Conservation (phyloP, 2,329 filamentous ascomycete species). For the Epichloe gansuensis region DNA sequence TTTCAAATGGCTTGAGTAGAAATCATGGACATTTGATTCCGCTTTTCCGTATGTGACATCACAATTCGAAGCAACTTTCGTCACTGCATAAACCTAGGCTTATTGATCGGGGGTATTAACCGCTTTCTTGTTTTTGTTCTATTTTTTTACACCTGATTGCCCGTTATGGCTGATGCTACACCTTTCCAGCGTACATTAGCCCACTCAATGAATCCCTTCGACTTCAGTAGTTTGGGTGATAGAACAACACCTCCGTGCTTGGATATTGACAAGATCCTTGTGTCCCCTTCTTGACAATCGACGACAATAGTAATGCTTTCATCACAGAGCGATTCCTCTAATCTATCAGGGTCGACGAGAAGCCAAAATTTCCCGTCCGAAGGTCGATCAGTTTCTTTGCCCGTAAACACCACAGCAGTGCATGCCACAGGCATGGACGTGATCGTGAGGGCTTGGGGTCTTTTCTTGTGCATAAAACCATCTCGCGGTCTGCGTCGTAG, state of each 20-base stretch:
- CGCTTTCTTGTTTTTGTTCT: conserved; percentile 2
- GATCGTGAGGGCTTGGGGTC: conserved; percentile 47
- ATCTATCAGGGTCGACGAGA: conserved; percentile 74
- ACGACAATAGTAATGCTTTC: conserved; percentile 78
- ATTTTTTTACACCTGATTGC: conserved; percentile 2
- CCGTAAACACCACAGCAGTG: conserved; percentile 68
- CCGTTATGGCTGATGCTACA: conserved; percentile 20
- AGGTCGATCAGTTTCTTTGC: conserved; percentile 38
- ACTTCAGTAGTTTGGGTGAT: conserved; percentile 51
- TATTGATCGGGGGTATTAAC: not conserved
- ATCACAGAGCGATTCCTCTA: conserved; percentile 75
- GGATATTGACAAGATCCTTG: conserved; percentile 58
- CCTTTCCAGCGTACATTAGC: conserved; percentile 24
- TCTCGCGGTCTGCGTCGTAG: conserved; percentile 75
- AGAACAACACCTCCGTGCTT: conserved; percentile 71
- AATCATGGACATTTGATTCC: not conserved
- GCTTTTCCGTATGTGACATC: too few relatives aligned
- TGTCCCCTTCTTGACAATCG: conserved; percentile 43
- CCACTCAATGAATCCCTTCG: conserved; percentile 40
- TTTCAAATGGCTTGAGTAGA: not conserved
- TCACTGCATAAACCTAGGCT: not conserved
- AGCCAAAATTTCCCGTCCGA: conserved; percentile 53
- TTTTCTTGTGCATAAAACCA: conserved; percentile 58
- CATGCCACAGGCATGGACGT: conserved; percentile 60
- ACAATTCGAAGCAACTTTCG: too few relatives aligned